Evolutionary conservation across 139 green algal species (phyloP).

Genomic region (Tetradesmus obliquus): DNA sequence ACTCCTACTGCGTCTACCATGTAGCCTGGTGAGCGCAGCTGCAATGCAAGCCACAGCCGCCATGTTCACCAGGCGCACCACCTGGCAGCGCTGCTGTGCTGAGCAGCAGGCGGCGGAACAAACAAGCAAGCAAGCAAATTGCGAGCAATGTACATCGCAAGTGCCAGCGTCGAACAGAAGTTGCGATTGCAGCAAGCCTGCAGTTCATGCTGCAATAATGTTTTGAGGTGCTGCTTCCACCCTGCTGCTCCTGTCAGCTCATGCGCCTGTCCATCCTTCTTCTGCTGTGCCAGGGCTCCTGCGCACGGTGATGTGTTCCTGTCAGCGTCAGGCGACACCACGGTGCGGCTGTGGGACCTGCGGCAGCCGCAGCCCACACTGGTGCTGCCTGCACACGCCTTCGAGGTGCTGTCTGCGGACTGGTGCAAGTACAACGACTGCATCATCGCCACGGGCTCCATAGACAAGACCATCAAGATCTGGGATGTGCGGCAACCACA

Average conservation of each 20-base stretch:
- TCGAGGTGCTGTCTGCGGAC: slow-evolving; percentile 81
- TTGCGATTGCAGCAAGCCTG: not conserved
- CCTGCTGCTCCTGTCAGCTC: not conserved
- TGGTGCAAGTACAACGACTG: slow-evolving; percentile 99
- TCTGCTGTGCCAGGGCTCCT: slow-evolving; percentile 75
- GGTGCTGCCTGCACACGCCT: slow-evolving; percentile 84
- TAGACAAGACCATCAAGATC: slow-evolving; percentile 95
- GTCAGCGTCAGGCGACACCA: slow-evolving; percentile 87
- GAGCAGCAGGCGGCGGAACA: not conserved
- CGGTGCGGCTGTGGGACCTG: slow-evolving; percentile 90
- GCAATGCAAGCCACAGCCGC: not conserved
- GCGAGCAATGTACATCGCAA: no score
- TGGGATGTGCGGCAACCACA: slow-evolving; percentile 86
- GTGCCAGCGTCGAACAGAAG: no score
- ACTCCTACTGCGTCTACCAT: slow-evolving; percentile 99
- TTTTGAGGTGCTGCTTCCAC: not conserved
- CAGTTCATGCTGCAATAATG: not conserved
- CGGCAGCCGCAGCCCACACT: slow-evolving; percentile 83
- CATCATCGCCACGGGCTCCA: slow-evolving; percentile 88
- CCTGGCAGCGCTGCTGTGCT: not conserved
- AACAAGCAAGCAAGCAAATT: not conserved
- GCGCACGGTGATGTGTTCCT: slow-evolving; percentile 84
- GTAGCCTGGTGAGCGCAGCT: slow-evolving; percentile 79
- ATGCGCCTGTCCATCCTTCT: not conserved
- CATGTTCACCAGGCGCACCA: not conserved